A percentile compares a stretch with the other conserved stretches of the same genome.
These are phyloP conservation scores for Chalara sp. DNA, from an alignment of 2,329 filamentous ascomycete genomes.

Conservation along the genomic window DNA sequence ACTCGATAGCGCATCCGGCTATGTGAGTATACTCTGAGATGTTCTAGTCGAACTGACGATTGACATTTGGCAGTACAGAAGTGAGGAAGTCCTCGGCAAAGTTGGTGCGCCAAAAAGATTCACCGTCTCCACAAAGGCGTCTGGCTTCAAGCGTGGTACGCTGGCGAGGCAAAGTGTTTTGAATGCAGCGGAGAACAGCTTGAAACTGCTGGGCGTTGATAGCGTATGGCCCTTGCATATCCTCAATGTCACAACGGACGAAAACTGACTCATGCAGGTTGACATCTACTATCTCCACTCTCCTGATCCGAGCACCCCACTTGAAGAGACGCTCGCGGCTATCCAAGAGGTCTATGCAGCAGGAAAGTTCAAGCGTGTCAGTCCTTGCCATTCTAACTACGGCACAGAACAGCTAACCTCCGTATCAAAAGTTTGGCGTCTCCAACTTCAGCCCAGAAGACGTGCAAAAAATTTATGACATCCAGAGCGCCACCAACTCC, in stretches of 20 bases:
- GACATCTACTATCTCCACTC: conserved; percentile 54
- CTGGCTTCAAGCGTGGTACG: conserved; percentile 11
- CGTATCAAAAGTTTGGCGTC: conserved; percentile 54
- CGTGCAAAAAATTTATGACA: conserved; percentile 73
- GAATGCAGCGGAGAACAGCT: conserved; percentile 17
- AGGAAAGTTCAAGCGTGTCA: conserved; percentile 34
- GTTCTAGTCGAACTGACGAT: neutral
- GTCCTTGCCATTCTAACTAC: conserved; percentile 25
- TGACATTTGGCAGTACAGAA: conserved; percentile 10
- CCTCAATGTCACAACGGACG: neutral
- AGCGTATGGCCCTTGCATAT: conserved; percentile 8
- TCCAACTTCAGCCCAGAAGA: conserved; percentile 80
- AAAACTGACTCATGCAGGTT: conserved; percentile 32
- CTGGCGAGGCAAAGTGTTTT: conserved; percentile 18
- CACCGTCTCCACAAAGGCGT: conserved; percentile 22
- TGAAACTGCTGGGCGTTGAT: conserved; percentile 16
- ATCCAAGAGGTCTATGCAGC: conserved; percentile 26
- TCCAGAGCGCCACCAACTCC: conserved; percentile 71
- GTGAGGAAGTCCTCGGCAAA: conserved; percentile 18
- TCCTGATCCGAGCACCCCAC: conserved; percentile 25
- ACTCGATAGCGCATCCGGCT: conserved; percentile 18
- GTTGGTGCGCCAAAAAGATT: conserved; percentile 15
- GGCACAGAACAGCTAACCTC: conserved; percentile 16
- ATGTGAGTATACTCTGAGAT: conserved; percentile 9
- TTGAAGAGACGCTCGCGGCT: conserved; percentile 27